Percentiles rank a stretch among this genome's conserved stretches.
Evolutionary conservation across 495 filamentous ascomycete species (phyloP).

Genomic region (Elasticomyces elasticus): DNA sequence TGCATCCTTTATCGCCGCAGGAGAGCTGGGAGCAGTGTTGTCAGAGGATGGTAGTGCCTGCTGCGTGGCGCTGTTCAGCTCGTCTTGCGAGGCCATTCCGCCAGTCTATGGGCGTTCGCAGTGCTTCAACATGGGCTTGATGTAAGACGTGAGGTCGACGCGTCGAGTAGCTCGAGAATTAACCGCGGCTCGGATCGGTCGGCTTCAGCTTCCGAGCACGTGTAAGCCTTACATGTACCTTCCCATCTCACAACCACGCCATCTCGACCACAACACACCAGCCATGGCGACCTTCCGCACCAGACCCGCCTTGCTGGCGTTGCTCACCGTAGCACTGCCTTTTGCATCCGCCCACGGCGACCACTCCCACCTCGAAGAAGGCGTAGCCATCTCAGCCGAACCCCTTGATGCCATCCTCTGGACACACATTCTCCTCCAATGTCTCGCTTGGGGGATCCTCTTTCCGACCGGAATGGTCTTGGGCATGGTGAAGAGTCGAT

Average conservation of each 20-base stretch:
- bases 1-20: background rate
- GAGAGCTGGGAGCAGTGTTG: background rate
- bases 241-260: background rate
- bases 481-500: conserved; percentile 77
- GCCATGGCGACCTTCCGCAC: conserved; percentile 20
- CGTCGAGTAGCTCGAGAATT: background rate
- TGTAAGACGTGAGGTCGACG: background rate
- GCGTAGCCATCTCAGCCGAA: conserved; percentile 62
- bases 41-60: conserved; percentile 1
- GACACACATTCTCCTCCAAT: conserved; percentile 88
- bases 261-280: background rate
- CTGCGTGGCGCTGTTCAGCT: background rate
- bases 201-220: background rate
- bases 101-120: conserved; percentile 7
- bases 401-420: conserved; percentile 85
- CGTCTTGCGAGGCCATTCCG: conserved; percentile 13
- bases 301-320: conserved; percentile 5
- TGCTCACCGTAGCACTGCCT: background rate
- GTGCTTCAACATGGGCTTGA: background rate
- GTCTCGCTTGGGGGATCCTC: conserved; percentile 74
- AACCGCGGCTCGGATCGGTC: background rate
- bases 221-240: background rate
- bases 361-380: conserved; percentile 66
- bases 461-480: conserved; percentile 95
- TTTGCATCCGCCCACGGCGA: conserved; percentile 29